Conservation (phyloP, 805 yeast species). For the Torulaspora maleeae region DNA sequence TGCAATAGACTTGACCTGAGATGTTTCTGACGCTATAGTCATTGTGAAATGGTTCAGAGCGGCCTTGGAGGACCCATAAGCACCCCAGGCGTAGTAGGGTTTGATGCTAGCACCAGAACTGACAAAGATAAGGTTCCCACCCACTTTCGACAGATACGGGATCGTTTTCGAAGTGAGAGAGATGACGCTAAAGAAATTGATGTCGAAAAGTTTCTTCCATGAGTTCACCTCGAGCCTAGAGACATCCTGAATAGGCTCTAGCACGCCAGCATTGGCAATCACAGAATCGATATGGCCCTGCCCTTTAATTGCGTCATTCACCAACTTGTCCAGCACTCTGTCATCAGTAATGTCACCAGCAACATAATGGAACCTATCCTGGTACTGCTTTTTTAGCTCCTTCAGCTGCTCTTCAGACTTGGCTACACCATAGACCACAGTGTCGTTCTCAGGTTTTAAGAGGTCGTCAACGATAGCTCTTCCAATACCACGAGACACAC, state of each 20-base stretch:
- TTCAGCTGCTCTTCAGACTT: conserved; percentile 51
- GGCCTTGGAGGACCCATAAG: conserved; percentile 89
- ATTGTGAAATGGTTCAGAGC: conserved; percentile 75
- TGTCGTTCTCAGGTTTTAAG: conserved; percentile 33
- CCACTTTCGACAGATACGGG: conserved; percentile 50
- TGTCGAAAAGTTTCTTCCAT: conserved; percentile 65
- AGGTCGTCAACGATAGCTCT: conserved; percentile 59
- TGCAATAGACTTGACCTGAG: conserved; percentile 48
- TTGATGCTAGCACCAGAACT: conserved; percentile 82
- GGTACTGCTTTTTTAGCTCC: conserved; percentile 43
- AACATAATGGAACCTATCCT: conserved; percentile 47
- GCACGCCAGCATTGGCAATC: conserved; percentile 75
- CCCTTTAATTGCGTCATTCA: conserved; percentile 42
- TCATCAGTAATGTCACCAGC: conserved; percentile 60
- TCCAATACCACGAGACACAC: conserved; percentile 77
- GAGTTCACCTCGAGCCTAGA: conserved; percentile 37
- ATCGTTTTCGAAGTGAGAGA: conserved; percentile 49
- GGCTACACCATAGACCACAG: conserved; percentile 61
- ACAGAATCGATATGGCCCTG: conserved; percentile 61
- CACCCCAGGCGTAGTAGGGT: conserved; percentile 61
- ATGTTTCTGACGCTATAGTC: conserved; percentile 66
- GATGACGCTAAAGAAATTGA: conserved; percentile 75
- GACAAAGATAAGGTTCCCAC: conserved; percentile 68
- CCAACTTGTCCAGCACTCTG: conserved; percentile 30
- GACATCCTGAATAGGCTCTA: conserved; percentile 73